Evolutionary conservation across 345 rosid species (phyloP).

Genomic region (Brassica incana): DNA sequence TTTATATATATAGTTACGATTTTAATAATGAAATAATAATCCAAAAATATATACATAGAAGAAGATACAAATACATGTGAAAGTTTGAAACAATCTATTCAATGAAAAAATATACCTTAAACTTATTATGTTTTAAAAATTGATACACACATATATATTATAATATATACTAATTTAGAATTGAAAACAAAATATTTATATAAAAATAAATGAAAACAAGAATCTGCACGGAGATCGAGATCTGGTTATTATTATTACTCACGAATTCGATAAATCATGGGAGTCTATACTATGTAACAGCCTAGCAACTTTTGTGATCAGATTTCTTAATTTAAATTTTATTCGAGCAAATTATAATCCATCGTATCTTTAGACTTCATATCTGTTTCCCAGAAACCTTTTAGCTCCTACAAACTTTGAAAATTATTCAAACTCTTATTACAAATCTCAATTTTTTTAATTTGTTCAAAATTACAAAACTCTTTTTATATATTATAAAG

Average conservation of each 20-base stretch:
- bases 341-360: not conserved
- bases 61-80: no score
- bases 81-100: no score
- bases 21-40: no score
- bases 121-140: no score
- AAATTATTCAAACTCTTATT: not conserved
- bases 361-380: constrained; percentile 16
- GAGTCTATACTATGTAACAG: constrained; percentile 11
- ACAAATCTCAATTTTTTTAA: not conserved
- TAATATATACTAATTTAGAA: no score
- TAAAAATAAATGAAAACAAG: no score
- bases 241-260: not conserved
- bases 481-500: not conserved
- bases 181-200: no score
- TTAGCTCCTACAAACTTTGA: constrained; percentile 12
- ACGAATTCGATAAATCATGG: constrained; percentile 23
- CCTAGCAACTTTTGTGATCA: constrained; percentile 12
- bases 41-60: no score
- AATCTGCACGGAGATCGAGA: no score
- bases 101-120: no score
- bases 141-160: no score
- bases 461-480: not conserved
- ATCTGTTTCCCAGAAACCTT: constrained; percentile 19
- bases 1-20: no score
- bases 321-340: not conserved